These are phyloP conservation scores for Pseudogymnoascus sp. DNA, from an alignment of 2,329 filamentous ascomycete species.

Conservation along the genomic window DNA sequence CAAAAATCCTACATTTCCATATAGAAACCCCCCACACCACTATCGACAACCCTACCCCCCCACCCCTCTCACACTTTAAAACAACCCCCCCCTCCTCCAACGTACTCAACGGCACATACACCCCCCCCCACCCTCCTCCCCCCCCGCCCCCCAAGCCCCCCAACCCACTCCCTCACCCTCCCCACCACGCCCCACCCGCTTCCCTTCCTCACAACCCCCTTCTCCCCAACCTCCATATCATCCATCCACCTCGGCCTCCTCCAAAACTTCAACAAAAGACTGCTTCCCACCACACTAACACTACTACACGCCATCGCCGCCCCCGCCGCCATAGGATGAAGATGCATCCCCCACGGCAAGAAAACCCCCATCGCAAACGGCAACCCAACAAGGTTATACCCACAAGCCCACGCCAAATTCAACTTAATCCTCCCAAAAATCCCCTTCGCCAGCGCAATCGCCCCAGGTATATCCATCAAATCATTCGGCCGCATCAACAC, in stretches of 20 bases:
- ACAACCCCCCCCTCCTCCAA: slow-evolving; percentile 19
- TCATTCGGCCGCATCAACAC: slow-evolving; percentile 92
- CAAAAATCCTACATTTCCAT: background rate
- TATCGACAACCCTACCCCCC: background rate
- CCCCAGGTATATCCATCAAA: slow-evolving; percentile 84
- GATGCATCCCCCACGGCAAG: slow-evolving; percentile 75
- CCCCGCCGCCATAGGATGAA: slow-evolving; percentile 91
- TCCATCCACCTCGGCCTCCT: slow-evolving; percentile 80
- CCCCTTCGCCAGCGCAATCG: slow-evolving; percentile 68
- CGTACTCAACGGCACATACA: slow-evolving; percentile 49
- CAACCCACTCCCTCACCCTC: slow-evolving; percentile 36
- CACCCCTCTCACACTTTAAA: background rate
- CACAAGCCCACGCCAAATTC: slow-evolving; percentile 85
- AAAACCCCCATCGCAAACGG: slow-evolving; percentile 97
- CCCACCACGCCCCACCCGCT: slow-evolving; percentile 33
- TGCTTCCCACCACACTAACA: slow-evolving; percentile 81
- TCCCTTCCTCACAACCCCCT: slow-evolving; percentile 33
- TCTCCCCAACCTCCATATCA: slow-evolving; percentile 56
- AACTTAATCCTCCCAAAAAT: slow-evolving; percentile 93
- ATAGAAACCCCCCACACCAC: background rate
- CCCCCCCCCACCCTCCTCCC: slow-evolving; percentile 41
- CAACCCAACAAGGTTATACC: slow-evolving; percentile 85
- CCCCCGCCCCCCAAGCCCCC: slow-evolving; percentile 30
- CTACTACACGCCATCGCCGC: slow-evolving; percentile 89
- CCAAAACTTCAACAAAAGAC: slow-evolving; percentile 81